Base-by-base conservation (phyloP, 805 yeast species). In the Komagataella pastoris region DNA sequence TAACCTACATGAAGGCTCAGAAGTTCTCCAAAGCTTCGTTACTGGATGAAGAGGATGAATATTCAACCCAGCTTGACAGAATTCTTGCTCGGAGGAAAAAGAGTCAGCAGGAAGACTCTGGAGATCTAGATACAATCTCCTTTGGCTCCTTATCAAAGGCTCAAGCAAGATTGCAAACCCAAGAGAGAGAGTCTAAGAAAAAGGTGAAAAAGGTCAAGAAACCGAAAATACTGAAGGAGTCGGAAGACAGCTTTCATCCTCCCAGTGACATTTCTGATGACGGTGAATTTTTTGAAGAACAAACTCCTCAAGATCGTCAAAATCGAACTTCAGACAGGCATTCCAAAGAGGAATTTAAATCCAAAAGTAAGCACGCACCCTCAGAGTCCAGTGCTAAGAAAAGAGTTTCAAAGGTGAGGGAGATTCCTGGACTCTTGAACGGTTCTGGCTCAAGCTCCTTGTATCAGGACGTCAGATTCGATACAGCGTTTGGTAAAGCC, bases 391-490 rank as follows among this genome's bases (percentile, higher is more conserved):
- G 93, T 6, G 71, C 95, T 0, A 88, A 85, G 64, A 76, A 69
- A 56, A 84, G 82, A 17, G 95, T 85, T 0, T 70, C 88, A 0
- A 72, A 73, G 56, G 71, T 88, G 44, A 74, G 98, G 56, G 80
- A 82, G 47, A 81, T 90, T 10, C 91, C 86, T 1, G 93, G 91
- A 0, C 62, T 85, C 48, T 58, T 59, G 21, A 47, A 17, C n/a
- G n/a, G 36, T 8, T n/a, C 21, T 17, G 62, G 67, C 52, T 59
- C 65, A 50, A 59, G 65, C 14, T 71, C 70, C 14, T 66, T 83
- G 24, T 83, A 85, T 62, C 75, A 79, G 49, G 99, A 93, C 68
- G 83, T 95, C 40, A 74, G 99, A 58, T 93, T 93, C 64, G 97
- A 93, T 65, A 77, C 91, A 2, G 89, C 96, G 0, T 80, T 80